A percentile compares a stretch with the other conserved stretches of the same genome.
These are phyloP conservation scores for Sporothrix luriei DNA, from an alignment of 2,329 filamentous ascomycete genomes.

Conservation along the genomic window DNA sequence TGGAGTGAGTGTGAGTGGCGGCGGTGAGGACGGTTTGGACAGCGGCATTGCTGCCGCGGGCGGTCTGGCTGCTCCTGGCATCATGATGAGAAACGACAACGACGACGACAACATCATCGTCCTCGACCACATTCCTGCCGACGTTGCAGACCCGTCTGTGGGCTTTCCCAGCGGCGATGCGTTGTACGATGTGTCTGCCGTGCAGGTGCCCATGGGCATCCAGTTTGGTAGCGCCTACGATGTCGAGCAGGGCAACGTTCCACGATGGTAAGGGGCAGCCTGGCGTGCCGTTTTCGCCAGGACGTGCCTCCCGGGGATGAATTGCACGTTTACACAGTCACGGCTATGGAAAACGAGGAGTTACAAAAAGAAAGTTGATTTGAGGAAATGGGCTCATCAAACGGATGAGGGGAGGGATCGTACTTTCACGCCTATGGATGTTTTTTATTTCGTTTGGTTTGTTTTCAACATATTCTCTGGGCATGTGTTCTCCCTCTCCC, in stretches of 20 bases:
- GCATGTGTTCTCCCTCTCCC: constrained; percentile 19
- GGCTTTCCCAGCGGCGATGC: constrained; percentile 1
- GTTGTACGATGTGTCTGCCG: not conserved
- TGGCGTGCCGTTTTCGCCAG: not conserved
- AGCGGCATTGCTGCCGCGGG: not conserved
- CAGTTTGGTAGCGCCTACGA: constrained; percentile 13
- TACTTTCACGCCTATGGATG: constrained; percentile 5
- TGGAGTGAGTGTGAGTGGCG: too few relatives aligned
- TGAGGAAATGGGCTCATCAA: constrained; percentile 1
- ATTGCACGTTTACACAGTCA: not conserved
- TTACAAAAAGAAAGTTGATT: constrained; percentile 10
- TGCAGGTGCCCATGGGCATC: not conserved
- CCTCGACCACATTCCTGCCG: constrained; percentile 7
- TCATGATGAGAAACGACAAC: not conserved
- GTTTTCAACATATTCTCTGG: not conserved
- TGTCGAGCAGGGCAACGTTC: not conserved
- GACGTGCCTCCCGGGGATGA: not conserved
- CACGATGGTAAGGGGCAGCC: not conserved
- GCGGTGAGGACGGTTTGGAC: not conserved
- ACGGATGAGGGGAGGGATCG: constrained; percentile 1
- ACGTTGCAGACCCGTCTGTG: not conserved
- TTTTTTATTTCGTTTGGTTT: constrained; percentile 14
- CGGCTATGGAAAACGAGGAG: not conserved
- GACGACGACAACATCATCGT: constrained; percentile 11
- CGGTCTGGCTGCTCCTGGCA: not conserved